Base-by-base conservation (phyloP, 148 eudicot species). In the Silene conica region DNA sequence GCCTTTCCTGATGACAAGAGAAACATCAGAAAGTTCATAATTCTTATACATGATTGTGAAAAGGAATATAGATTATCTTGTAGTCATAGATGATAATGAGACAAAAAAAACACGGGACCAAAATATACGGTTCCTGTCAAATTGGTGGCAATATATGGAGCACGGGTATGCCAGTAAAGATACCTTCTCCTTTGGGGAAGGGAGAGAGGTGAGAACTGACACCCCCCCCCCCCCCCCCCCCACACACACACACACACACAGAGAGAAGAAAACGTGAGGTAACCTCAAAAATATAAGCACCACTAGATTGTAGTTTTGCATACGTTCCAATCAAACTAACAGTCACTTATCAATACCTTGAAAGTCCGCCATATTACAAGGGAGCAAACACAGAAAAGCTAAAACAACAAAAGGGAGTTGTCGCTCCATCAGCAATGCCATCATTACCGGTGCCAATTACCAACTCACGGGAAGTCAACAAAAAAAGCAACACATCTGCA, bases 1-100 rank as follows among this genome's bases (percentile, higher is more conserved):
- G 91, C 96, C 20, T 84, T 83, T 18, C 88, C 98, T 95, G 87
- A n/a, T n/a, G n/a, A 82, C 50, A 78, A 16, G 48, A 72, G 55
- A 73, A 77, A 55, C 19, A 61, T 70, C 65, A 73, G n/a, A 50
- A 66, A 46, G 31, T 8, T 66, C 48, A 64, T 1, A 3, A 66
- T 25, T 64, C 67, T 12, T 22, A 62, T 57, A 57, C 63, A 59
- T 38, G 43, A 38, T 38, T 38, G 43, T 38, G 43, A 38, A 38
- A 38, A 38, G 43, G 43, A 8, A 6, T 38, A 31, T 31, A 31
- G 34, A 31, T 31, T 31, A 31, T 1, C 34, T 31, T 31, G 34
- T 21, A 58, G 22, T 48, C 52, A 8, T 48, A 48, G 52, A 48
- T 48, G 52, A 48, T 48, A 48, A 48, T 1, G 60, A 57, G 21